These are phyloP conservation scores for Lignosus rhinocerotis DNA, from an alignment of 1,284 basidiomycete species.

Conservation along the genomic window DNA sequence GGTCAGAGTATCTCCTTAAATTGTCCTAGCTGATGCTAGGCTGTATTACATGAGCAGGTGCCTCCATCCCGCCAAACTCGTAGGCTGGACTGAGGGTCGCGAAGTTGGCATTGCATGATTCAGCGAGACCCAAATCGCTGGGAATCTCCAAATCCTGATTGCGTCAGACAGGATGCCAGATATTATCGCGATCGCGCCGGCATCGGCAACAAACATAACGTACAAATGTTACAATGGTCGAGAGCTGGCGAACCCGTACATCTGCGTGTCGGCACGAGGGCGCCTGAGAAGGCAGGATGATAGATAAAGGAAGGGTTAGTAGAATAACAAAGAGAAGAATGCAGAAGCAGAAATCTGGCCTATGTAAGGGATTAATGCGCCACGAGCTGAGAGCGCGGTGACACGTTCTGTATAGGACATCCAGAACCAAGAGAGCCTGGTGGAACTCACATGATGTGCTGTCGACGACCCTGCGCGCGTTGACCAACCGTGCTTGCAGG, in stretches of 20 bases:
- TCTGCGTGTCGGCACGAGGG: neutral
- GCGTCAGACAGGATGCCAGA: constrained; percentile 1
- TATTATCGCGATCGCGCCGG: constrained; percentile 10
- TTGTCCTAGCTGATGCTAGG: neutral
- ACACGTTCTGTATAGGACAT: constrained; percentile 9
- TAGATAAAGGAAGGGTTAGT: neutral
- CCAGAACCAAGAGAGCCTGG: constrained; percentile 4
- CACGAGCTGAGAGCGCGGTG: constrained; percentile 8
- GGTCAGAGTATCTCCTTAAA: neutral
- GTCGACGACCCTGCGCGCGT: constrained; percentile 15
- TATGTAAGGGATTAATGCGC: constrained; percentile 11
- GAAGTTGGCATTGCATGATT: neutral
- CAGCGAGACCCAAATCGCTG: neutral
- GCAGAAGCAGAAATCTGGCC: neutral
- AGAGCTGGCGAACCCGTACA: neutral
- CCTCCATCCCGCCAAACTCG: neutral
- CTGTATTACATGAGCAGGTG: neutral
- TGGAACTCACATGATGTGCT: constrained; percentile 9
- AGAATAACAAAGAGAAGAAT: neutral
- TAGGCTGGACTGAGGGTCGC: neutral
- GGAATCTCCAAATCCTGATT: constrained; percentile 3
- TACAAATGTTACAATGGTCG: constrained; percentile 1
- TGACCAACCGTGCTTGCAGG: constrained; percentile 5
- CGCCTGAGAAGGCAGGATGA: neutral
- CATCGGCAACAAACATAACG: constrained; percentile 12